phyloP scores from a whole-genome alignment of 305 asterid genomes.

The Salvia sclarea region DNA sequence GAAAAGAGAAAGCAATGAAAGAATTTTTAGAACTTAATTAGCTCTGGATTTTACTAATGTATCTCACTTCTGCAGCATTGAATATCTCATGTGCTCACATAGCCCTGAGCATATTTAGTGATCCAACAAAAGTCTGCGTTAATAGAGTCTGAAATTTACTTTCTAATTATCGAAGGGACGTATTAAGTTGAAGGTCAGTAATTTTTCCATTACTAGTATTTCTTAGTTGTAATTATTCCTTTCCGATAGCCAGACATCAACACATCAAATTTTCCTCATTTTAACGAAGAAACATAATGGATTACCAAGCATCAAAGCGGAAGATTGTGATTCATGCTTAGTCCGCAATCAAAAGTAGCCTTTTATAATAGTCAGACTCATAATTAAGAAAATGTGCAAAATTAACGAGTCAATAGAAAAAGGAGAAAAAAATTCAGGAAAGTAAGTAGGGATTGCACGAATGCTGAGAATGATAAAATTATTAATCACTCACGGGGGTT shows the following conservation, averaged over 20 bases:
- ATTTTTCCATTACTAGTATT: not conserved
- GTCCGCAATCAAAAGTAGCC: conserved; percentile 6
- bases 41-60: conserved; percentile 10
- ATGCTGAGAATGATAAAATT: not conserved
- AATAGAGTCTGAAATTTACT: conserved; percentile 13
- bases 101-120: not conserved
- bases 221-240: not conserved
- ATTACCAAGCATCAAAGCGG: not conserved
- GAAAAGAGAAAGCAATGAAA: not conserved
- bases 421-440: not conserved
- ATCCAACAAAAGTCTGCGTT: not conserved
- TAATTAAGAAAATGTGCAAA: no score
- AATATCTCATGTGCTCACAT: conserved; percentile 13
- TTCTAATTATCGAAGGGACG: not conserved
- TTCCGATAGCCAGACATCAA: conserved; percentile 10
- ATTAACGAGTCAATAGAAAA: no score
- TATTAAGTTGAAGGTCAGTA: not conserved
- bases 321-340: not conserved
- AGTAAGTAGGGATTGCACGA: not conserved
- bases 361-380: no score
- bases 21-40: not conserved
- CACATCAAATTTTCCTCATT: not conserved
- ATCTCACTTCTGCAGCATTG: conserved; percentile 11
- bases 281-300: not conserved
- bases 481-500: conserved; percentile 79